Base-by-base conservation (phyloP, 371 early-diverging fungal genomes). In the Saksenaea vasiformis region DNA sequence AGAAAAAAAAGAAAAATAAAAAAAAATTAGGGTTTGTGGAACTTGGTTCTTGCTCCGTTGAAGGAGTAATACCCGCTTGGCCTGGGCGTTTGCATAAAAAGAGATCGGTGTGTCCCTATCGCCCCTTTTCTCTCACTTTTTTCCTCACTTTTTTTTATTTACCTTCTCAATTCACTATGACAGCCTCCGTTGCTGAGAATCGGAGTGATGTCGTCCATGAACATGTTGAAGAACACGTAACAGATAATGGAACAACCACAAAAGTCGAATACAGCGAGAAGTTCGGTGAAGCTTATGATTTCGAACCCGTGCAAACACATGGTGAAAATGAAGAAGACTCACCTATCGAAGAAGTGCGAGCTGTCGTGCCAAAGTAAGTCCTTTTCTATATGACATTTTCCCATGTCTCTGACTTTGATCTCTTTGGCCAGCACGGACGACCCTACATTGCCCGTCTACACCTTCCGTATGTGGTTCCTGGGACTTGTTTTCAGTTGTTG, bases 401-500 rank as follows among this genome's bases (percentile, higher is more conserved):
- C 1, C 15, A 24, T 36, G 15, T 57, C 56, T 60, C 9, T 56
- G 37, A 58, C 37, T 36, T 54, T 47, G 3, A 10, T 35, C 22
- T 56, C 64, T 28, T 31, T 63, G 11, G 57, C 54, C 71, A 84
- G 84, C 58, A 83, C 80, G 1, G 91, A 91, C 65, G 87, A 89
- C 51, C 86, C 90, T 1, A 71, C 82, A 0, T 63, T 87, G 36
- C 92, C 93, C 3, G 85, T 87, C 17, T 77, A 89, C 64, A 93
- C 95, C 17, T 89, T 91, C 71, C 87, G 95, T 61, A 86, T 91
- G 66, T 86, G 85, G 78, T 69, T 85, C 13, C 73, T 94, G 10
- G 92, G 90, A 26, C 62, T 88, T 14, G 57, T 90, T 58, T 90
- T 89, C 67, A 79, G 80, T 31, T 70, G 80, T 35, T 61, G 78